phyloP scores from a whole-genome alignment of 306 rosid genomes.

The Prosopis cineraria region DNA sequence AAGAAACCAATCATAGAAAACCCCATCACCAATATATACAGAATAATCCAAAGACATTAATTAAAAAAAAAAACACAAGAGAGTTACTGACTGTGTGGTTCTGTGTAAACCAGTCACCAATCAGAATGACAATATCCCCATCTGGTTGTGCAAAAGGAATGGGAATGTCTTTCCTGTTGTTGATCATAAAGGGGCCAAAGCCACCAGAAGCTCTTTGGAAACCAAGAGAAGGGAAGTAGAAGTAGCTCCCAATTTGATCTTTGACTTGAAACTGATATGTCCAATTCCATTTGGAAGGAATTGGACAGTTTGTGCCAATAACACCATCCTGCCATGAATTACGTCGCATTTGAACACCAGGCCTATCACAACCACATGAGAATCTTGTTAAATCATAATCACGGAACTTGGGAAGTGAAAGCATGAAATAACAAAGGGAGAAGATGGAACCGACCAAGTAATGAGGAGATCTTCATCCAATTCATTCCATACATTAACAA shows the following conservation, averaged over 20 bases:
- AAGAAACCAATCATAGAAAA: conserved; percentile 1
- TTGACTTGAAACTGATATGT: conserved; percentile 89
- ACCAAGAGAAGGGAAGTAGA: conserved; percentile 76
- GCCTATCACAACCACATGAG: conserved; percentile 49
- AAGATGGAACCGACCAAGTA: conserved; percentile 48
- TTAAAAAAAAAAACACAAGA: not conserved
- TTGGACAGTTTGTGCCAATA: conserved; percentile 88
- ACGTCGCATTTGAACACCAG: conserved; percentile 84
- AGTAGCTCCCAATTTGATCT: conserved; percentile 97
- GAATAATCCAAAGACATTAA: not conserved
- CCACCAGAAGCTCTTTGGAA: conserved; percentile 94
- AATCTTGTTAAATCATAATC: conserved; percentile 17
- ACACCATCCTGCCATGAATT: conserved; percentile 92
- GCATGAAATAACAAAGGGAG: not conserved
- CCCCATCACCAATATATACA: conserved; percentile 11
- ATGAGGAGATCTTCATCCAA: conserved; percentile 60
- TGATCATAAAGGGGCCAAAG: conserved; percentile 72
- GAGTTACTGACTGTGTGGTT: conserved; percentile 63
- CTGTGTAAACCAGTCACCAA: conserved; percentile 85
- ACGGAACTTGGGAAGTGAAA: not conserved
- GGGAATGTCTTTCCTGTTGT: conserved; percentile 54
- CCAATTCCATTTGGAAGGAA: conserved; percentile 90
- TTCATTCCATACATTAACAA: conserved; percentile 53
- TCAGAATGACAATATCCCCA: conserved; percentile 64
- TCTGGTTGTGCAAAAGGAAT: conserved; percentile 78